These are phyloP conservation scores for Neoscytalidium dimidiatum DNA, from an alignment of 2,329 filamentous ascomycete species.

Conservation along the genomic window DNA sequence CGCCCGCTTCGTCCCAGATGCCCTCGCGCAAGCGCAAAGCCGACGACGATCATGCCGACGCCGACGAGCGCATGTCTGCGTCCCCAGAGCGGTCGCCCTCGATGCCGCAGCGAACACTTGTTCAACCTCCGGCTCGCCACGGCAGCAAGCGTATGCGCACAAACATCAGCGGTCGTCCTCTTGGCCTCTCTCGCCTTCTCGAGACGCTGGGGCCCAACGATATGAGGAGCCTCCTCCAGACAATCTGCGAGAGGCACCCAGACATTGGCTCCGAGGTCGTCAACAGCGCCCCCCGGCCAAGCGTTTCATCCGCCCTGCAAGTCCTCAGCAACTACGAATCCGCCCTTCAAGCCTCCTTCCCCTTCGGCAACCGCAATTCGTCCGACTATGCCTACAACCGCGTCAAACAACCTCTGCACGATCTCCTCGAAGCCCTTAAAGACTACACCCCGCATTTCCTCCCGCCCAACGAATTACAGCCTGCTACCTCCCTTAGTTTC, in stretches of 20 bases:
- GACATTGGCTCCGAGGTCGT: conserved; percentile 84
- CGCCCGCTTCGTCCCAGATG: conserved; percentile 45
- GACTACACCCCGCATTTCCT: conserved; percentile 97
- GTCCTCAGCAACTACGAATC: conserved; percentile 82
- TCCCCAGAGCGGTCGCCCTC: conserved; percentile 84
- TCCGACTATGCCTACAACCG: conserved; percentile 96
- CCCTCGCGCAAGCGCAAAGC: conserved; percentile 80
- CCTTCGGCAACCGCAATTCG: conserved; percentile 78
- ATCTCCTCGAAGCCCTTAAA: conserved; percentile 83
- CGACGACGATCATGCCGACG: conserved; percentile 63
- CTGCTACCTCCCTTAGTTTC: conserved; percentile 81
- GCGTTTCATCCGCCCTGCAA: conserved; percentile 74
- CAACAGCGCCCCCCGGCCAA: conserved; percentile 81
- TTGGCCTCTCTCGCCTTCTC: conserved; percentile 75
- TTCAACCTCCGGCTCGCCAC: conserved; percentile 45
- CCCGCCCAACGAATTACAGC: conserved; percentile 83
- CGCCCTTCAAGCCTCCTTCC: conserved; percentile 75
- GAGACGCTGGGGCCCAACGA: conserved; percentile 89
- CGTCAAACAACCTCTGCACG: conserved; percentile 76
- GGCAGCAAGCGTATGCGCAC: conserved; percentile 66
- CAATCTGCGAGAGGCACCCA: conserved; percentile 87
- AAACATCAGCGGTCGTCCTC: conserved; percentile 68
- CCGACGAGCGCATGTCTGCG: conserved; percentile 85
- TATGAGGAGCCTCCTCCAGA: conserved; percentile 81
- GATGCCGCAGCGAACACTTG: conserved; percentile 67